Percentiles rank a stretch among this genome's conserved stretches.
Evolutionary conservation across 352 stramenopile species (phyloP).

Genomic region (Thraustotheca clavata): DNA sequence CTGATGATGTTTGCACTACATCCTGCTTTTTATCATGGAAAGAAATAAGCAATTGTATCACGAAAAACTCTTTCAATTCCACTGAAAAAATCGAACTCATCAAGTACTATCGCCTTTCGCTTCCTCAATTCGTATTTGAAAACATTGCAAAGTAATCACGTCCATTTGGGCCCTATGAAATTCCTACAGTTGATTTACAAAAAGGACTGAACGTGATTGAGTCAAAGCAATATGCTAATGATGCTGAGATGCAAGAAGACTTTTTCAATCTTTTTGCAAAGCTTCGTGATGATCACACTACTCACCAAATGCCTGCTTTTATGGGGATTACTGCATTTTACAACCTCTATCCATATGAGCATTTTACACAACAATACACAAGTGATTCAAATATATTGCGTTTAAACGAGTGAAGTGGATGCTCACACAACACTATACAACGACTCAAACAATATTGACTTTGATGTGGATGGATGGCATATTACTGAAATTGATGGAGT

Average conservation of each 20-base stretch:
- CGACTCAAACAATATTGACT: neutral
- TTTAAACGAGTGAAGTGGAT: conserved; percentile 3
- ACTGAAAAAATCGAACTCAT: conserved; percentile 9
- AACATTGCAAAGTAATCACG: conserved; percentile 1
- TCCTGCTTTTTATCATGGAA: too few species aligned
- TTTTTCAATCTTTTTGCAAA: conserved; percentile 5
- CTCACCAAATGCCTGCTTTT: conserved; percentile 1
- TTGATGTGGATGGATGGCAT: conserved; percentile 14
- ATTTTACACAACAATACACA: neutral
- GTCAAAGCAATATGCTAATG: neutral
- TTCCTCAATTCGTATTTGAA: conserved; percentile 5
- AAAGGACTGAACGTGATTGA: neutral
- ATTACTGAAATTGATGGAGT: conserved; percentile 6
- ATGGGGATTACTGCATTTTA: conserved; percentile 2
- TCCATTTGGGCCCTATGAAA: conserved; percentile 1
- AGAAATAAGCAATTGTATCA: too few species aligned
- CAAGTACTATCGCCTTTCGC: neutral
- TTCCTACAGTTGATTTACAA: conserved; percentile 7
- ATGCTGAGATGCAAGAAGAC: neutral
- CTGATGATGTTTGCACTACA: too few species aligned
- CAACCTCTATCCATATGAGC: conserved; percentile 8
- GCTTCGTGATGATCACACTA: conserved; percentile 14
- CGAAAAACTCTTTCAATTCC: too few species aligned
- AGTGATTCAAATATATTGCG: conserved; percentile 2
- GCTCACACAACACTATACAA: conserved; percentile 1